phyloP scores from a whole-genome alignment of 1,139 yeast species.

The Geotrichum citri-aurantii region DNA sequence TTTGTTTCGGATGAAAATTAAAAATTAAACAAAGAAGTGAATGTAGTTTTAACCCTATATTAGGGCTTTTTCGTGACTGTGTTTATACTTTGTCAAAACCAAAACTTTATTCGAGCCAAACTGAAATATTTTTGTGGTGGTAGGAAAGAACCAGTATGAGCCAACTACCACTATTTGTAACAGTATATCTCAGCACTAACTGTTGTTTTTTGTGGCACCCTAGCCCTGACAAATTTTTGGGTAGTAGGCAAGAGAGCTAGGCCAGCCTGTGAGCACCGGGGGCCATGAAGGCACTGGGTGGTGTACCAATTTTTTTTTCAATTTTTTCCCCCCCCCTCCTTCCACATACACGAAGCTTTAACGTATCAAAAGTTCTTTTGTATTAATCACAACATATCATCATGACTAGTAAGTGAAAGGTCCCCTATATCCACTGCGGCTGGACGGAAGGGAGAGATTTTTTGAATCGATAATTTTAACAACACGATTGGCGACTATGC shows the following conservation, averaged over 20 bases:
- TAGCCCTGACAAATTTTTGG: not conserved
- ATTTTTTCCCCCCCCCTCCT: not conserved
- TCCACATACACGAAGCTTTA: not conserved
- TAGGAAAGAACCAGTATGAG: not conserved
- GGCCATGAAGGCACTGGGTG: not conserved
- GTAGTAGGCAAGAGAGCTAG: not conserved
- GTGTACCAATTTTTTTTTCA: not conserved
- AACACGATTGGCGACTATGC: not conserved
- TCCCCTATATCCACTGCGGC: not conserved
- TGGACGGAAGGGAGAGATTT: not conserved
- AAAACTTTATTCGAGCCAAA: not conserved
- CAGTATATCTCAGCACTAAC: constrained; percentile 2
- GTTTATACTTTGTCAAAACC: not conserved
- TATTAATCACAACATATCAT: constrained; percentile 18
- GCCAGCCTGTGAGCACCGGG: not conserved
- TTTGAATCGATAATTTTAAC: not conserved
- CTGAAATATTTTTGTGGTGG: not conserved
- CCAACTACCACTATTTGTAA: no score
- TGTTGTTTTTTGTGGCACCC: not conserved
- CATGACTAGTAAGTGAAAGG: constrained; percentile 21
- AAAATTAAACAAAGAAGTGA: no score
- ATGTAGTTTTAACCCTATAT: constrained; percentile 4
- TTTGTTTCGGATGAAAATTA: no score
- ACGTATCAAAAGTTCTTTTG: constrained; percentile 3
- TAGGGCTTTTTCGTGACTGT: constrained; percentile 15